phyloP scores from a whole-genome alignment of 768 basidiomycete genomes.

The Cystofilobasidium ferigula region DNA sequence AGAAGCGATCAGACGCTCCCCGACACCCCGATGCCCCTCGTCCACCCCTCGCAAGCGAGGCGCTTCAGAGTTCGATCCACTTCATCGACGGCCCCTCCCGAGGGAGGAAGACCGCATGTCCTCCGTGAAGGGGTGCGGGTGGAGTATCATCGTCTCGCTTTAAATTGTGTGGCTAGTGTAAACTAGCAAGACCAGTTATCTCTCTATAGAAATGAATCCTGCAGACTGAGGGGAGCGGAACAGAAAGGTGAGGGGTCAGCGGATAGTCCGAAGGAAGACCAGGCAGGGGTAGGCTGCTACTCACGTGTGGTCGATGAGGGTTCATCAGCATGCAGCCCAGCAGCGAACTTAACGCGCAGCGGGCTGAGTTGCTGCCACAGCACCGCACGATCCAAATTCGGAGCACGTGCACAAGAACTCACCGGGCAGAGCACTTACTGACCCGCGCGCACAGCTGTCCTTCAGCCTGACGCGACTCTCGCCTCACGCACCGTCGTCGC shows the following conservation, averaged over 20 bases:
- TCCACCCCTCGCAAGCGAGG: conserved; percentile 20
- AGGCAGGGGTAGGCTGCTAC: no score
- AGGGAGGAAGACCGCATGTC: conserved; percentile 14
- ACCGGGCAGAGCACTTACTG: no score
- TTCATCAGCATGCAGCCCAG: no score
- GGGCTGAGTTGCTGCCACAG: no score
- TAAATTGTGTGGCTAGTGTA: conserved; percentile 23
- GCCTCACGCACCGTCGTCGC: no score
- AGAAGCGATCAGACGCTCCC: conserved; percentile 17
- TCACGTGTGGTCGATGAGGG: no score
- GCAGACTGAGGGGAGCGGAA: conserved; percentile 2
- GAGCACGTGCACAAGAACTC: no score
- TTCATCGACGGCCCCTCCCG: conserved; percentile 15
- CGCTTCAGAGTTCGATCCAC: conserved; percentile 22
- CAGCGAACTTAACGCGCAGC: no score
- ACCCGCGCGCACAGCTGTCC: no score
- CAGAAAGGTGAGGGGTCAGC: not conserved
- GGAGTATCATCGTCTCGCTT: conserved; percentile 13
- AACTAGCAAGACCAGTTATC: conserved; percentile 25
- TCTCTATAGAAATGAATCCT: conserved; percentile 26
- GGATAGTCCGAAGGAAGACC: no score
- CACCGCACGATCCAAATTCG: no score
- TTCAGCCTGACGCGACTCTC: no score
- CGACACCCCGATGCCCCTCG: conserved; percentile 12
- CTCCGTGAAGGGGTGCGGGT: conserved; percentile 25